Evolutionary conservation across 352 stramenopile species (phyloP), one percentile per base, ranked within the genome.

Genomic region (Phytophthora aleatoria): DNA sequence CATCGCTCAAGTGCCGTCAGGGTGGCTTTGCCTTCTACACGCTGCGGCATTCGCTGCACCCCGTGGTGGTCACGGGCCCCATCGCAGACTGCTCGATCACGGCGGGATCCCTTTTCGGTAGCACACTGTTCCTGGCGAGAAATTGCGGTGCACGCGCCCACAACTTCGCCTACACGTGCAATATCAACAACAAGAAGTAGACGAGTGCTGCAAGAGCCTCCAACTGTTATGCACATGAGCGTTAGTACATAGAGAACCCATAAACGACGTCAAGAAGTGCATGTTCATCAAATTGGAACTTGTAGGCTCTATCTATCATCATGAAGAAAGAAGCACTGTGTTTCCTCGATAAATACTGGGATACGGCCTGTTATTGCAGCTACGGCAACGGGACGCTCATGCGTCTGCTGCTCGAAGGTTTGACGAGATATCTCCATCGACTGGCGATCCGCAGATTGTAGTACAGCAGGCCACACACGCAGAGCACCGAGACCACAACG

Each of bases 21-120:
- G 83, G 83, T 45, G 86, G 73, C 45, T 89, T 95, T 53, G 83
- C 84, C 47, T 92, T 92, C 64, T 87, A 93, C 79, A 95, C 86
- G 42, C 57, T 69, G 45, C 82, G 86, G 31, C 86, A 95, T 73
- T 75, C 83, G 8, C 72, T 76, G 35, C 76, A 93, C 61, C 86
- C 86, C 2, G 81, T 95, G 12, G 83, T 93, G 35, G 82, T 95
- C 57, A 89, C 81, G n/a, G 84, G 86, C 10, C 83, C 86, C n/a
- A 88, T 92, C 54, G 79, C 83, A 30, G 81, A 92, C 67, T 75
- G 67, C 50, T 81, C 76, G 49, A 92, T 92, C 74, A 91, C 83
- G 45, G 86, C 86, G 31, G 81, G 84, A 50, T 85, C 84, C 50
- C 74, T 95, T 39, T 95, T 95, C 65, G 84, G 83, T 38, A 90